phyloP scores from a whole-genome alignment of 2,329 filamentous ascomycete species.

The Colletotrichum magnum region DNA sequence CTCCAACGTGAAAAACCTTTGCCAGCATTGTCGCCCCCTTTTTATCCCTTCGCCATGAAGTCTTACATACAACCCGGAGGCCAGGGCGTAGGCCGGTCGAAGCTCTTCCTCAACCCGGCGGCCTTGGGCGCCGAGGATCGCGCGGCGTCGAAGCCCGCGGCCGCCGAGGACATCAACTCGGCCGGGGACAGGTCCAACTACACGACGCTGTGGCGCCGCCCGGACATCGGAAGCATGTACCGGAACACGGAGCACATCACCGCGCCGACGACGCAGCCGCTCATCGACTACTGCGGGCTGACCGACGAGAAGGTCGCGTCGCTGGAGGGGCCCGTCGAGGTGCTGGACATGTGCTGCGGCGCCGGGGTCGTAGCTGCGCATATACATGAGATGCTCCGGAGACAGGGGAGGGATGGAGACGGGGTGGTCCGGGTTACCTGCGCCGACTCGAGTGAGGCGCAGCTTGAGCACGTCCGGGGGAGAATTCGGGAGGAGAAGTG shows the following conservation, averaged over 20 bases:
- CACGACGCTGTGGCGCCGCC: conserved; percentile 13
- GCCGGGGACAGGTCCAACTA: conserved; percentile 19
- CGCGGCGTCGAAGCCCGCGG: background rate
- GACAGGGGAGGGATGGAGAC: background rate
- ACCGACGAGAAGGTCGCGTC: background rate
- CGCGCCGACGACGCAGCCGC: background rate
- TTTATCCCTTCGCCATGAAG: background rate
- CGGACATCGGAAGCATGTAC: conserved; percentile 16
- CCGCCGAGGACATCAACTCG: background rate
- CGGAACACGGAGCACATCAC: conserved; percentile 18
- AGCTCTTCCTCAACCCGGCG: conserved; percentile 19
- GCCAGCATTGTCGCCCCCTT: no score
- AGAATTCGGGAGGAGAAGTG: conserved; percentile 13
- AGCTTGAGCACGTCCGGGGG: conserved; percentile 9
- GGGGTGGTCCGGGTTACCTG: background rate
- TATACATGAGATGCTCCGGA: conserved; percentile 6
- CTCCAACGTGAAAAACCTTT: no score
- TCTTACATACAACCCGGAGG: background rate
- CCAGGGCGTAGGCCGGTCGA: conserved; percentile 11
- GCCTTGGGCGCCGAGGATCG: background rate
- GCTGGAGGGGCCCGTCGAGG: conserved; percentile 7
- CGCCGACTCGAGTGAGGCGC: conserved; percentile 15
- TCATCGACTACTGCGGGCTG: conserved; percentile 15
- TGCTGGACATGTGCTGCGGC: conserved; percentile 28
- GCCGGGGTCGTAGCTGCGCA: conserved; percentile 13